phyloP scores from a whole-genome alignment of 2,329 filamentous ascomycete species.

The Fusarium dlaminii region DNA sequence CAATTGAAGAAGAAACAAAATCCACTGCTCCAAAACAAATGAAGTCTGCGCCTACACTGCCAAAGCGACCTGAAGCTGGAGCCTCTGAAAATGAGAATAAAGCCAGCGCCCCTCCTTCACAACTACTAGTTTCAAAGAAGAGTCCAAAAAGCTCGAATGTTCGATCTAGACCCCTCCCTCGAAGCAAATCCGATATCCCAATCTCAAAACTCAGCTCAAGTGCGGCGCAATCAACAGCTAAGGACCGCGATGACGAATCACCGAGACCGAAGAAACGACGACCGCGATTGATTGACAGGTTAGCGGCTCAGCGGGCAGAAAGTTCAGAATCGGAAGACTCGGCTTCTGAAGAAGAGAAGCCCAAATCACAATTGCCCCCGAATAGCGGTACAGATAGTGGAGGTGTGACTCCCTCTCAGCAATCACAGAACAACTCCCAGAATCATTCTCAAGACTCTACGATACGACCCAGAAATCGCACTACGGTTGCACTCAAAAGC shows the following conservation, averaged over 20 bases:
- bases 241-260: constrained; percentile 1
- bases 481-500: constrained; percentile 40
- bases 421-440: constrained; percentile 23
- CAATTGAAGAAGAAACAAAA: constrained; percentile 7
- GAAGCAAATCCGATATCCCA: constrained; percentile 14
- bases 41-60: constrained; percentile 15
- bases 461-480: constrained; percentile 40
- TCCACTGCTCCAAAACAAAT: constrained; percentile 7
- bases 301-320: constrained; percentile 52
- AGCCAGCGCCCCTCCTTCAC: background rate
- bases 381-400: constrained; percentile 26
- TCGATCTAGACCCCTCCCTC: constrained; percentile 6
- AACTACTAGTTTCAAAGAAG: constrained; percentile 3
- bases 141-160: constrained; percentile 4
- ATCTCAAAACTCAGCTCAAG: background rate
- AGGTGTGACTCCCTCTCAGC: constrained; percentile 34
- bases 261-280: constrained; percentile 29
- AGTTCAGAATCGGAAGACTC: constrained; percentile 46
- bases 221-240: background rate
- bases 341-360: constrained; percentile 7
- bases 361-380: constrained; percentile 7
- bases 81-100: constrained; percentile 3
- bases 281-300: constrained; percentile 55
- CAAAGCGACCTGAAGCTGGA: constrained; percentile 11
- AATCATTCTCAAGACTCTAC: constrained; percentile 30